Base-by-base conservation (phyloP, 345 rosid genomes). In the Eucalyptus shirleyi region DNA sequence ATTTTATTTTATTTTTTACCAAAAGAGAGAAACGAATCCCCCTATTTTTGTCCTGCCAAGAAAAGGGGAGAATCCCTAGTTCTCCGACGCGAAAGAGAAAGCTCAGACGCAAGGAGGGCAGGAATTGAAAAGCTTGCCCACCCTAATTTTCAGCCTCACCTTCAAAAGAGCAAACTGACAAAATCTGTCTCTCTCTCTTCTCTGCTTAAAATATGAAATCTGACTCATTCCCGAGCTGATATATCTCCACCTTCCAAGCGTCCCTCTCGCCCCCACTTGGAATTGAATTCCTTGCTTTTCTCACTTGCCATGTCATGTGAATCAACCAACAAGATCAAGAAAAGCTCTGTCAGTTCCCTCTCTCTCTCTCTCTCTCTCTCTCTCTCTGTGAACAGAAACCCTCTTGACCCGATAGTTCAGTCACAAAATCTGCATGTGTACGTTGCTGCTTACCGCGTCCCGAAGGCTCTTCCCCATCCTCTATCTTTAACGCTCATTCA, bases 391-490 rank as follows among this genome's bases (percentile, higher is more conserved):
- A 77, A 77, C 85, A 77, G 47, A 95, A 89, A 90, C 88, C 91
- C 96, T 96, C 98, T 95, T 96, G 95, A 45, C 96, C 97, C 94
- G 93, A 95, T 95, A 91, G 96, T 95, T 94, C 93, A 93, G 96
- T 95, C 97, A 95, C 95, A 95, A 94, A 95, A 95, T 95, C 95
- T 95, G 98, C 98, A 95, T 95, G 98, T 91, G 93, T 94, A 94
- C 93, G 94, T 91, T 87, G 87, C 88, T 77, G 88, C 93, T 91
- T 92, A 88, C 91, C 91, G 85, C 93, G 72, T 92, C 88, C 92
- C 90, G 53, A 77, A 40, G 85, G 26, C 85, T 77, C 85, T 72
- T 72, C 51, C n/a, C 86, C 50, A 53, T 90, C 86, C 53, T 59
- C 81, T 88, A 67, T 87, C 87, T 90, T 60, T 89, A 89, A 82